phyloP scores from a whole-genome alignment of 306 rosid species.

The Cicer bijugum region DNA sequence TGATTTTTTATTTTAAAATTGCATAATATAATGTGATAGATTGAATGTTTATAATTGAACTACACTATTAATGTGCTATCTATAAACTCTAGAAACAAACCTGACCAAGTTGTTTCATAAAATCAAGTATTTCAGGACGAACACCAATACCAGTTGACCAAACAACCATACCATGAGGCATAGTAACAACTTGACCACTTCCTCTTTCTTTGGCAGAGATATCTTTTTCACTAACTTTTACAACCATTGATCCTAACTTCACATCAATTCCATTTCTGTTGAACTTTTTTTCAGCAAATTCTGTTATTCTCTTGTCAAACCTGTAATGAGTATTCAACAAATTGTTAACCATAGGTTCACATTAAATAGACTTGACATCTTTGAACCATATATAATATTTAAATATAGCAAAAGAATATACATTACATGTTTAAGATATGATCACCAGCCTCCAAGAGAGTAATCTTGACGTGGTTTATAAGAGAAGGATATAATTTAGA shows the following conservation, averaged over 20 bases:
- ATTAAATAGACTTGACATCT: background rate
- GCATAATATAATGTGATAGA: too few relatives aligned
- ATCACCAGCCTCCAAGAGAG: slow-evolving; percentile 88
- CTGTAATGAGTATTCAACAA: slow-evolving; percentile 46
- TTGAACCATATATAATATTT: background rate
- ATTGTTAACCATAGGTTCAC: background rate
- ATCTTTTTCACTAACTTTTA: slow-evolving; percentile 75
- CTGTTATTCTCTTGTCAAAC: slow-evolving; percentile 97
- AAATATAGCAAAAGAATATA: slow-evolving; percentile 2
- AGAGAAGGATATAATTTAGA: slow-evolving; percentile 69
- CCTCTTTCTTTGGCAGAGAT: slow-evolving; percentile 73
- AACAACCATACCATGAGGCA: slow-evolving; percentile 93
- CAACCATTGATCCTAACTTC: slow-evolving; percentile 88
- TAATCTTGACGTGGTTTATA: slow-evolving; percentile 61
- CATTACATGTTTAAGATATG: slow-evolving; percentile 84
- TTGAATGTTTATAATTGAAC: too few relatives aligned
- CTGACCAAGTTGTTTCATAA: slow-evolving; percentile 92
- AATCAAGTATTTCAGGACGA: slow-evolving; percentile 73
- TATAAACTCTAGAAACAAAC: slow-evolving; percentile 50
- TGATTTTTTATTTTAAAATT: too few relatives aligned
- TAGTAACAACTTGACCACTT: slow-evolving; percentile 50
- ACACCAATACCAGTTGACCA: slow-evolving; percentile 96
- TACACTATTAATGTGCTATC: too few relatives aligned
- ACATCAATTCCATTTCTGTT: slow-evolving; percentile 82
- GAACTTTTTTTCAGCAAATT: slow-evolving; percentile 84